phyloP scores from a whole-genome alignment of 768 basidiomycete species.

The Mycena pura region DNA sequence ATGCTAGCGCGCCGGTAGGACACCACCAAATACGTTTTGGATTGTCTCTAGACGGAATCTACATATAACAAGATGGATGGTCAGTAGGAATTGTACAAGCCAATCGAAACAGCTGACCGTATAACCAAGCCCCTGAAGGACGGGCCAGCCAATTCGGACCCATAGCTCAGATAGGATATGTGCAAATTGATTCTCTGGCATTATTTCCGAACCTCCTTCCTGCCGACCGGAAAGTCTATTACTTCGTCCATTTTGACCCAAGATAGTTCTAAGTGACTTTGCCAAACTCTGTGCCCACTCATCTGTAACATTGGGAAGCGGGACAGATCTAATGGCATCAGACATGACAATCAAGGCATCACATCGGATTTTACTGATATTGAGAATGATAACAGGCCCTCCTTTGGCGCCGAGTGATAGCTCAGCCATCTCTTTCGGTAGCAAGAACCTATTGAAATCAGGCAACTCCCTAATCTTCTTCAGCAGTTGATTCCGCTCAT shows the following conservation, averaged over 20 bases:
- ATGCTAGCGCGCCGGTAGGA: slow-evolving; percentile 33
- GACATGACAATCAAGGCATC: slow-evolving; percentile 44
- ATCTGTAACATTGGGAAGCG: background rate
- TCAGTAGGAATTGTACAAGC: slow-evolving; percentile 33
- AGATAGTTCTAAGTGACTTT: background rate
- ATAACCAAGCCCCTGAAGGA: background rate
- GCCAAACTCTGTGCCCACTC: background rate
- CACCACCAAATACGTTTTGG: slow-evolving; percentile 30
- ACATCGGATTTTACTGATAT: slow-evolving; percentile 37
- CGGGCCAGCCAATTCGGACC: background rate
- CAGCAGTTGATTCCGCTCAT: background rate
- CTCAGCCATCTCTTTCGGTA: slow-evolving; percentile 24
- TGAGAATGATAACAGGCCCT: slow-evolving; percentile 46
- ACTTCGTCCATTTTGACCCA: background rate
- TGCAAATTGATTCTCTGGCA: background rate
- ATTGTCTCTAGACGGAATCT: background rate
- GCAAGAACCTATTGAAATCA: slow-evolving; percentile 40
- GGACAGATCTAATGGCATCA: slow-evolving; percentile 9
- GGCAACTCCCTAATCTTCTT: slow-evolving; percentile 7
- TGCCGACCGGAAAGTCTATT: background rate
- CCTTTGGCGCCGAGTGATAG: slow-evolving; percentile 27
- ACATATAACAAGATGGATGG: slow-evolving; percentile 21
- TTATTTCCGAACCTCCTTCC: background rate
- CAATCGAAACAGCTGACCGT: slow-evolving; percentile 6
- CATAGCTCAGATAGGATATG: background rate